Conservation (phyloP, 495 filamentous ascomycete genomes). For the Penicillium crystallinum region DNA sequence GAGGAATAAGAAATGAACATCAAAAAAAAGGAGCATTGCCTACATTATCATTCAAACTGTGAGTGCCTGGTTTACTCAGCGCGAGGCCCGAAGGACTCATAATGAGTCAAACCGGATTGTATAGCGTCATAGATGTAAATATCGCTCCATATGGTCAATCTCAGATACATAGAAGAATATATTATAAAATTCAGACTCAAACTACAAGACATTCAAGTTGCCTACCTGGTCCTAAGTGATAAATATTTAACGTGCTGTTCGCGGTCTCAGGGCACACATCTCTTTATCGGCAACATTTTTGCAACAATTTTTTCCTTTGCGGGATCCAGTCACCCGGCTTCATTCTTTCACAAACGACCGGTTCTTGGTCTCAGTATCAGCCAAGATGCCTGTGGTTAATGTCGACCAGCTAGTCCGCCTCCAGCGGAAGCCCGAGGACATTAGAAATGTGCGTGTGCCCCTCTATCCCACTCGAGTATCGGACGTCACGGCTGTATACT, state of each 20-base stretch:
- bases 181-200: not conserved
- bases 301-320: constrained; percentile 12
- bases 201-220: not conserved
- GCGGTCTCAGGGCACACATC: not conserved
- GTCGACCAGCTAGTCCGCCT: constrained; percentile 81
- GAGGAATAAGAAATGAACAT: constrained; percentile 21
- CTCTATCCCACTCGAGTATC: constrained; percentile 29
- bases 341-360: constrained; percentile 5
- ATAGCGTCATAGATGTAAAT: constrained; percentile 3
- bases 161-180: not conserved
- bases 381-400: constrained; percentile 79
- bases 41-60: not conserved
- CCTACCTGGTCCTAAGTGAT: not conserved
- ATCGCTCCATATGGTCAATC: not conserved
- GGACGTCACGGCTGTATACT: constrained; percentile 26
- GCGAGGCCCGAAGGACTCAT: constrained; percentile 12
- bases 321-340: constrained; percentile 15
- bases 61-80: not conserved
- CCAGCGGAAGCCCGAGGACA: constrained; percentile 76
- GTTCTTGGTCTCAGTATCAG: constrained; percentile 12
- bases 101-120: constrained; percentile 17
- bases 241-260: not conserved
- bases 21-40: no score
- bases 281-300: constrained; percentile 24
- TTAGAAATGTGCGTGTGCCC: constrained; percentile 71